These are phyloP conservation scores for Pinus tabuliformis DNA, from an alignment of 75 land plant genomes.

Conservation along the genomic window DNA sequence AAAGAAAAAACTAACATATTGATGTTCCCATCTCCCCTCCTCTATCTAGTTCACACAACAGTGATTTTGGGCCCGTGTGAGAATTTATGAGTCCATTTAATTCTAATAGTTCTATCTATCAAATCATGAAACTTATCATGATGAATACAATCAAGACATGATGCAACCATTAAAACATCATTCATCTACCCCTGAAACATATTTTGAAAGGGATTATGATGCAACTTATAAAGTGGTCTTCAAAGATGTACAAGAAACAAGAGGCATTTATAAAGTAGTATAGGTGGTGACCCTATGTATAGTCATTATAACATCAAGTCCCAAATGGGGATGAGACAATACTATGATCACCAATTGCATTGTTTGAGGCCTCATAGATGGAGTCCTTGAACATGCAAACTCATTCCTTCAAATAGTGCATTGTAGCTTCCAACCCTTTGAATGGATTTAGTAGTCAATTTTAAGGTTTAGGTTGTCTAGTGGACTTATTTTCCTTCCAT, in stretches of 20 bases:
- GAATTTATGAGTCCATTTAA: slow-evolving; percentile 1
- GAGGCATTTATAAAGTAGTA: slow-evolving; percentile 14
- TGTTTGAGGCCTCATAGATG: background rate
- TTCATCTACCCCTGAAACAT: slow-evolving; percentile 42
- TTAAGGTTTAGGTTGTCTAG: background rate
- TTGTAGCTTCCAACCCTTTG: background rate
- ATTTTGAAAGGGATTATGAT: slow-evolving; percentile 46
- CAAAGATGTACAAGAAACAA: slow-evolving; percentile 63
- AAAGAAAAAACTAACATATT: background rate
- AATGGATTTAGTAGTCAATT: background rate
- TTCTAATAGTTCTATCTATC: background rate
- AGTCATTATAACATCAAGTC: slow-evolving; percentile 31
- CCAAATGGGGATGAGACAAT: slow-evolving; percentile 15
- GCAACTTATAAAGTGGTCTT: slow-evolving; percentile 61
- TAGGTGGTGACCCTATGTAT: slow-evolving; percentile 33
- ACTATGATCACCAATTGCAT: slow-evolving; percentile 18
- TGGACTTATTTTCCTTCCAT: background rate
- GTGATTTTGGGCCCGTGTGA: background rate
- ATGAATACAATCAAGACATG: slow-evolving; percentile 7
- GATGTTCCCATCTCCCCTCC: slow-evolving; percentile 6
- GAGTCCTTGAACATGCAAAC: background rate
- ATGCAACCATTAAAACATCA: slow-evolving; percentile 47
- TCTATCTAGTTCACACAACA: background rate
- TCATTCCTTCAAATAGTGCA: background rate
- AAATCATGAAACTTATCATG: background rate